phyloP scores from a whole-genome alignment of 331 rosid genomes.

The Quercus tomentella region DNA sequence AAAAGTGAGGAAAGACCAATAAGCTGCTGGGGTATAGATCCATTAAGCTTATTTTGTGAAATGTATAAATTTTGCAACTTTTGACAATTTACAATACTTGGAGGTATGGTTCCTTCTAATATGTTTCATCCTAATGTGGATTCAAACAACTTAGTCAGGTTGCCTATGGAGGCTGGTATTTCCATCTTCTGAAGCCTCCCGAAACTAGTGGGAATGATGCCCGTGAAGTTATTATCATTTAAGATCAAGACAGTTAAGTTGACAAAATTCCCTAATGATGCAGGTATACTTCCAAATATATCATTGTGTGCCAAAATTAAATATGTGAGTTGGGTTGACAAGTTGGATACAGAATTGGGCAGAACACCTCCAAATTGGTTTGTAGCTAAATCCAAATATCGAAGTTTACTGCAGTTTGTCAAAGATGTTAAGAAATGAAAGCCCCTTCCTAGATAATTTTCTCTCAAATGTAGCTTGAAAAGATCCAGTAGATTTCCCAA shows the following conservation, averaged over 20 bases:
- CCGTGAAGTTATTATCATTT: slow-evolving; percentile 8
- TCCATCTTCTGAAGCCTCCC: slow-evolving; percentile 23
- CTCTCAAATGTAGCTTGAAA: not conserved
- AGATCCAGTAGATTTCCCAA: slow-evolving; percentile 19
- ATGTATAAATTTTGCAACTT: not conserved
- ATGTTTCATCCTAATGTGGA: slow-evolving; percentile 2
- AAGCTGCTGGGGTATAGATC: slow-evolving; percentile 21
- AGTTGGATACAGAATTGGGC: slow-evolving; percentile 29
- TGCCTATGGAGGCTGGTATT: slow-evolving; percentile 34
- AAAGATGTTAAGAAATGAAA: slow-evolving; percentile 24
- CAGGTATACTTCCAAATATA: slow-evolving; percentile 31
- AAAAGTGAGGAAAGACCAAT: not conserved
- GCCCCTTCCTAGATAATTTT: slow-evolving; percentile 28
- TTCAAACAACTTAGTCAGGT: slow-evolving; percentile 16
- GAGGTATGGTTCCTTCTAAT: slow-evolving; percentile 31
- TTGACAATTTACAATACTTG: slow-evolving; percentile 12
- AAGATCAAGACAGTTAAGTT: slow-evolving; percentile 20
- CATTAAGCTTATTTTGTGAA: slow-evolving; percentile 9
- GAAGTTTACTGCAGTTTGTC: slow-evolving; percentile 28
- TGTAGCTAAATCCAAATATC: not conserved
- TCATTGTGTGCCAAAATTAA: slow-evolving; percentile 22
- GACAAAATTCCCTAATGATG: slow-evolving; percentile 14
- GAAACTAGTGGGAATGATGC: slow-evolving; percentile 28
- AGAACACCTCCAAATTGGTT: slow-evolving; percentile 41
- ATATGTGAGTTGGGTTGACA: slow-evolving; percentile 18